Evolutionary conservation across 805 yeast species (phyloP), one percentile per base, ranked within the genome.

Genomic region (Starmerella potacharoeniae): DNA sequence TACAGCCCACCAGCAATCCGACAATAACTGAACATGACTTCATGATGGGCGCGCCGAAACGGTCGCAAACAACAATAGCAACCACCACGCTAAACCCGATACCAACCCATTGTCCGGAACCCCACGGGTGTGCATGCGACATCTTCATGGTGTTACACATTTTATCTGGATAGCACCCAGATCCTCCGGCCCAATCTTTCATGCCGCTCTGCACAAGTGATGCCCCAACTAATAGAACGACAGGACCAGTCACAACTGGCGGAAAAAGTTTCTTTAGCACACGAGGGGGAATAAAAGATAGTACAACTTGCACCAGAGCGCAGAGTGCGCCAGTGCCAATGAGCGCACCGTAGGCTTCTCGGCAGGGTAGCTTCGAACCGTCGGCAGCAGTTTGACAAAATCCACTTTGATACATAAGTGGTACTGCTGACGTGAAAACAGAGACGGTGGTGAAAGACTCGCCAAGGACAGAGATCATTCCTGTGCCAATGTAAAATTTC

Each of bases 21-120:
- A 83, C 71, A 62, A 89, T 85, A 52, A 89, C 95, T 1, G 96
- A 93, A 77, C 96, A 88, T 2, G 95, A 85, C 66, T 85, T 87
- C 93, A 89, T 85, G 65, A 89, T 84, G 54, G 97, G 97, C 28
- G 96, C 81, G 33, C 97, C 97, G 77, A 84, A 89, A 67, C 81
- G 81, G 69, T 89, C 96, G 64, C 84, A 78, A 33, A 87, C 53
- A 55, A 89, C 75, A 64, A 89, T 86, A 6, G 86, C 73, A 34
- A 80, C 75, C 65, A 78, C 86, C 9, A 88, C 96, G 39, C 83
- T 71, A 75, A 89, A 87, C 5, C 96, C 96, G 35, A 89, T 75
- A 47, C 96, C 97, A 61, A 89, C 71, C 65, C 83, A 89, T 65
- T 82, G 78, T 13, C 95, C 95, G n/a, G 91, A 80, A 6, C 96